Base-by-base conservation (phyloP, 2,329 filamentous ascomycete genomes). In the Colletotrichum tabaci region DNA sequence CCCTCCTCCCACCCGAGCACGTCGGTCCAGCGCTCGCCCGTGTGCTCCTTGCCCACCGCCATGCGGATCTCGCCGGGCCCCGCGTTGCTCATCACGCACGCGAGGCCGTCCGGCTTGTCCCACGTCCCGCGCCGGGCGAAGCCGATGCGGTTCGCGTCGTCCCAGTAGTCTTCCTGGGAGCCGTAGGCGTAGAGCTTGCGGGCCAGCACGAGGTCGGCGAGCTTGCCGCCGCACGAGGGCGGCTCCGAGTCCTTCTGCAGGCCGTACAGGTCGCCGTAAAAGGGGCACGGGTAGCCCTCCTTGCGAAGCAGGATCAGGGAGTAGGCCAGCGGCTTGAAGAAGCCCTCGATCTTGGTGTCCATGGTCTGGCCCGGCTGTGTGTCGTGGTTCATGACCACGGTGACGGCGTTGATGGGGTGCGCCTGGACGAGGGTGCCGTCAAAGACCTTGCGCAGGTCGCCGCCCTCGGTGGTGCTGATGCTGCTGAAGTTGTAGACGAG, bases 251-350 rank as follows among this genome's bases (percentile, higher is more conserved):
- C 76, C 65, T 80, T 78, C 58, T 83, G 81, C 69, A 90, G 88
- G 30, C 91, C 91, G 79, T 92, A 93, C 2, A 93, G 79, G 76
- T 93, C 92, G 44, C 92, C 91, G 79, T 91, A 93, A 80, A 92
- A 93, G 40, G 92, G 81, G 75, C 90, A 92, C 0, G 92, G 92
- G 69, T 89, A 88, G 21, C 91, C 91, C 35, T 87, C 82, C 50
- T 84, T 77, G 21, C 90, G 87, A 35, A 94, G 87, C 2, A 94
- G 87, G 68, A 94, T 93, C 53, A 94, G 85, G 0, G 91, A 84
- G 79, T 94, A 94, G 23, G 92, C 92, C n/a, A 94, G 84, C 0
- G 91, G 87, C 79, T 93, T 93, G 83, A 94, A 92, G 81, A 88
- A 91, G 23, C 86, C 84, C 67, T 89, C 86, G 52, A 94, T 88